Base-by-base conservation (phyloP, 179 eudicot genomes). In the Beta macrorhiza region DNA sequence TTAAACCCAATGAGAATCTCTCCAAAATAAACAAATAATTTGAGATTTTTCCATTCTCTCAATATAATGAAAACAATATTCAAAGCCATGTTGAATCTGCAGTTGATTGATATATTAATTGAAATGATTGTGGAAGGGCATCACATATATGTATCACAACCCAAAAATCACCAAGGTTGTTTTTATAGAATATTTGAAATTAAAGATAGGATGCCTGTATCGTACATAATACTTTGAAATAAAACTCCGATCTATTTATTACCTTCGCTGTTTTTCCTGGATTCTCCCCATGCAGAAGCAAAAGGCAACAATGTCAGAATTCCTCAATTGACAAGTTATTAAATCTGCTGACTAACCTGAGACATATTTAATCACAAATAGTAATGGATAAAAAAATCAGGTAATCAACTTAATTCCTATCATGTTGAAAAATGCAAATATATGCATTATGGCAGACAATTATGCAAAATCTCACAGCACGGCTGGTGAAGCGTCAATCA, bases 251-350 rank as follows among this genome's bases (percentile, higher is more conserved):
- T 56, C 15, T 44, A 19, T 16, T 5, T 29, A 56, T 86, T 89
- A 90, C 97, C 91, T 91, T 88, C 13, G 97, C 81, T 81, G 90
- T 90, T 86, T 91, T 92, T 65, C 97, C 97, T 92, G 93, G 75
- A 79, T 81, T 61, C 62, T 82, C 80, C 83, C 72, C 78, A 80
- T 75, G 76, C 81, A 87, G 64, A 85, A 71, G 79, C 72, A 83
- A 87, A 83, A 78, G 71, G 73, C 63, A 82, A 67, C 37, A 71
- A 80, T 73, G 83, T 87, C 83, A 85, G 86, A 84, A 83, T 67
- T 78, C 78, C 15, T 75, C 65, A 76, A 73, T 83, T 37, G 67
- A 72, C 25, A 78, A 86, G 81, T 72, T 75, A 84, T 7, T 79
- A 74, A 77, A 83, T 62, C 81, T 74, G 78, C 81, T 68, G 78